Evolutionary conservation across 176 grass and related monocot species (phyloP).

Genomic region (Dendrocalamus sinicus): DNA sequence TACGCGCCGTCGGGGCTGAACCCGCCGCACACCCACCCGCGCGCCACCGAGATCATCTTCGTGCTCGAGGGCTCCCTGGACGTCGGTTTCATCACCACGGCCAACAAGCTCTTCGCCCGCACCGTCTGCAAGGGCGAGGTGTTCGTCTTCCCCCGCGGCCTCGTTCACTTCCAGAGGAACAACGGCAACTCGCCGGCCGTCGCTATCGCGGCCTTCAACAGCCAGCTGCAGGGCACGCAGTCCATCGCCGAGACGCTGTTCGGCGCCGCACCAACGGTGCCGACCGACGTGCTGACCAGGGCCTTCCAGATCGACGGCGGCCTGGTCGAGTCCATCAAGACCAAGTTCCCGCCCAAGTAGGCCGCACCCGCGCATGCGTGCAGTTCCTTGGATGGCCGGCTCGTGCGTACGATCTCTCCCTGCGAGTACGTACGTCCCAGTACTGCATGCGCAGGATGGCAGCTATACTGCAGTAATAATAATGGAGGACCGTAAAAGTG

Average conservation of each 20-base stretch:
- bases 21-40: conserved; percentile 78
- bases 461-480: background rate
- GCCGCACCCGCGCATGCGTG: background rate
- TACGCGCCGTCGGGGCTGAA: conserved; percentile 61
- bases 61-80: conserved; percentile 65
- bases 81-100: conserved; percentile 75
- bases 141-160: conserved; percentile 70
- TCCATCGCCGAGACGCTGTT: conserved; percentile 56
- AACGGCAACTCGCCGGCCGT: conserved; percentile 40
- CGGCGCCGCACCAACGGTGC: conserved; percentile 49
- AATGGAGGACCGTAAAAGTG: background rate
- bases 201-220: conserved; percentile 62
- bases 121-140: conserved; percentile 59
- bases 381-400: too few species aligned
- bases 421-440: background rate
- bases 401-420: background rate
- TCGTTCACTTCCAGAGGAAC: conserved; percentile 81
- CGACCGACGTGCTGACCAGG: conserved; percentile 54
- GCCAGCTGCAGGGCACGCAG: conserved; percentile 72
- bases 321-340: conserved; percentile 62
- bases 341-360: conserved; percentile 56
- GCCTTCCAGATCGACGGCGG: conserved; percentile 59
- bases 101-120: conserved; percentile 48
- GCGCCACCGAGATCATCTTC: conserved; percentile 72
- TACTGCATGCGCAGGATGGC: background rate